These are phyloP conservation scores for Claviceps spartinae DNA, from an alignment of 2,329 filamentous ascomycete genomes.

Conservation along the genomic window DNA sequence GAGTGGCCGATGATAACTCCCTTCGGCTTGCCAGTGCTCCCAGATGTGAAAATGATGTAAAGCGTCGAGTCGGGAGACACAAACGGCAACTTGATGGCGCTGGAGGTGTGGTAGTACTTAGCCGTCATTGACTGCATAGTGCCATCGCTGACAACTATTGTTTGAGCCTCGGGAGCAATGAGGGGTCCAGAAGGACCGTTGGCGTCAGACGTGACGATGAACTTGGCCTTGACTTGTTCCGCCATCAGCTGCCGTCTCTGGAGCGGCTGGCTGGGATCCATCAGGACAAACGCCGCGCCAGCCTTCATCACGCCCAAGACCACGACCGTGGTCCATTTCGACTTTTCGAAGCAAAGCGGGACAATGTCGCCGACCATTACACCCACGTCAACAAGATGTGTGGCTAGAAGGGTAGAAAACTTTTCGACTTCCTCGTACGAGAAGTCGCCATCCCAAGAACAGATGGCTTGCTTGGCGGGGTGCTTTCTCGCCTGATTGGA, in stretches of 20 bases:
- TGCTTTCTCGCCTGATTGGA: neutral
- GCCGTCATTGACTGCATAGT: neutral
- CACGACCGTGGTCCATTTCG: neutral
- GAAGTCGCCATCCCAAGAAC: conserved; percentile 19
- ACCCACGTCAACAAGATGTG: neutral
- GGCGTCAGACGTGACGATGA: neutral
- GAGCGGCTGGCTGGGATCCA: conserved; percentile 1
- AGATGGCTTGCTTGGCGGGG: conserved; percentile 11
- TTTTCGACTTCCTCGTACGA: neutral
- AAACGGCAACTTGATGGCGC: neutral
- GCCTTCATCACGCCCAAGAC: neutral
- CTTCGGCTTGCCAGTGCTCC: conserved; percentile 12
- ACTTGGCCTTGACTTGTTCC: neutral
- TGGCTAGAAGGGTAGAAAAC: neutral
- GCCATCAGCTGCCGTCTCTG: conserved; percentile 1
- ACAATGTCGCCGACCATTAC: neutral
- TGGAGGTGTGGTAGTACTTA: neutral
- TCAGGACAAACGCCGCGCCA: conserved; percentile 1
- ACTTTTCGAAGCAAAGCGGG: conserved; percentile 1
- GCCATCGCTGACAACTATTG: neutral
- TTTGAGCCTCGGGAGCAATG: neutral
- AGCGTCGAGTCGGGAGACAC: conserved; percentile 1
- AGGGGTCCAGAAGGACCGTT: neutral
- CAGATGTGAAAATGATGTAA: neutral
- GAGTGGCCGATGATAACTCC: conserved; percentile 12